Percentiles rank a stretch among this genome's conserved stretches.
phyloP scores from a whole-genome alignment of 2,329 filamentous ascomycete genomes.

The Torrubiella hemipterigena region DNA sequence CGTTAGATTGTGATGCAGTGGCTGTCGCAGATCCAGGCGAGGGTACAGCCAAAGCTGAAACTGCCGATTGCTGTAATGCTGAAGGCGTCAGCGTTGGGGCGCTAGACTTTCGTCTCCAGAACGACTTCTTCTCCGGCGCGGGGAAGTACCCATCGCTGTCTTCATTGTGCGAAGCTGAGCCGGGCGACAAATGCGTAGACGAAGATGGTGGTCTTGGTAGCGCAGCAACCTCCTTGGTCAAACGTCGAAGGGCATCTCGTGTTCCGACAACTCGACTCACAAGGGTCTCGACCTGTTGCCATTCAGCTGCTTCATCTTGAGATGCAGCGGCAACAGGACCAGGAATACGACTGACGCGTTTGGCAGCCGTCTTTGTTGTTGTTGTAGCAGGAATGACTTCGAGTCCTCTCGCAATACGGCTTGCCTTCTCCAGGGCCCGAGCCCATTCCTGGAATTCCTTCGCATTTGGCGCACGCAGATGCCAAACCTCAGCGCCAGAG shows the following conservation, averaged over 20 bases:
- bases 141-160: conserved; percentile 45
- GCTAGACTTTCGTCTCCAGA: conserved; percentile 87
- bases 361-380: conserved; percentile 8
- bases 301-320: conserved; percentile 63
- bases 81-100: conserved; percentile 29
- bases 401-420: conserved; percentile 47
- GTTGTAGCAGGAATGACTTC: conserved; percentile 22
- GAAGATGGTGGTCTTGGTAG: conserved; percentile 16
- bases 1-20: conserved; percentile 17
- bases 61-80: conserved; percentile 23
- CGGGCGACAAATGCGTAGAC: conserved; percentile 27
- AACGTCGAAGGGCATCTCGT: conserved; percentile 72
- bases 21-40: conserved; percentile 24
- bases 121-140: conserved; percentile 52
- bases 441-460: conserved; percentile 87
- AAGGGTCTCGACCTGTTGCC: conserved; percentile 74
- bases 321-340: conserved; percentile 16
- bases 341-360: conserved; percentile 10
- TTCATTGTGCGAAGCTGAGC: conserved; percentile 32
- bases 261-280: conserved; percentile 80
- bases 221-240: conserved; percentile 74
- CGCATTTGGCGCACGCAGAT: conserved; percentile 69
- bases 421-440: conserved; percentile 70
- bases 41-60: conserved; percentile 29
- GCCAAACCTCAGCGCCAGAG: conserved; percentile 95